phyloP scores from a whole-genome alignment of 495 filamentous ascomycete genomes.

The Podospora pseudoanserina region DNA sequence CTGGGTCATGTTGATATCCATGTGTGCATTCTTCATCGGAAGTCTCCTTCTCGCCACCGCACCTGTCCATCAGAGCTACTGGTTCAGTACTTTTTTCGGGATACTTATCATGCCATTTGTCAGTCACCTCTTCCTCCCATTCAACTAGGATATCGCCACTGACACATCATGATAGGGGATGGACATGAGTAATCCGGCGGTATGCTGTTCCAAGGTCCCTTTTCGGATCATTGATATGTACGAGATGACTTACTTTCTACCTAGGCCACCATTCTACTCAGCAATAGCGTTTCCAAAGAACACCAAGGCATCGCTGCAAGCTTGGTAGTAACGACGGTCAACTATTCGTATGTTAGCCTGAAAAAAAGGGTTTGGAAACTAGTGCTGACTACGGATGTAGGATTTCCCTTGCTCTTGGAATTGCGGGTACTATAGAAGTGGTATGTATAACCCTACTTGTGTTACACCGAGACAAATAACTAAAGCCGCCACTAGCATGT shows the following conservation, averaged over 20 bases:
- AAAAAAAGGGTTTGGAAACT: not conserved
- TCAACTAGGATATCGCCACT: not conserved
- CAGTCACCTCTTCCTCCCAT: not conserved
- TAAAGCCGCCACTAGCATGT: slow-evolving; percentile 18
- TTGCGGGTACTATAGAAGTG: slow-evolving; percentile 43
- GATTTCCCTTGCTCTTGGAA: slow-evolving; percentile 44
- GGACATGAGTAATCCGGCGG: slow-evolving; percentile 38
- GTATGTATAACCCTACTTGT: slow-evolving; percentile 4
- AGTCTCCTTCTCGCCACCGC: slow-evolving; percentile 45
- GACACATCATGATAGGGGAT: slow-evolving; percentile 37
- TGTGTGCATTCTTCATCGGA: slow-evolving; percentile 47
- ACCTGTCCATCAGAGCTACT: slow-evolving; percentile 52
- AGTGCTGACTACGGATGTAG: not conserved
- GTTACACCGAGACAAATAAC: not conserved
- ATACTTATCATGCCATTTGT: slow-evolving; percentile 55
- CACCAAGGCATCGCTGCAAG: slow-evolving; percentile 57
- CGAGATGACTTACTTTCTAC: slow-evolving; percentile 24
- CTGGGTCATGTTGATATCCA: slow-evolving; percentile 49
- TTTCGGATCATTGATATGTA: not conserved
- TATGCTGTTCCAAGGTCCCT: not conserved
- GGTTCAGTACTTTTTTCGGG: slow-evolving; percentile 57
- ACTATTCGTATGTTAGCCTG: slow-evolving; percentile 31
- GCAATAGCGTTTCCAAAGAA: slow-evolving; percentile 51
- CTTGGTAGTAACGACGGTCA: slow-evolving; percentile 43
- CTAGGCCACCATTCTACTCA: slow-evolving; percentile 52